Base-by-base conservation (phyloP, 75 land plant species). In the Pinus tabuliformis region DNA sequence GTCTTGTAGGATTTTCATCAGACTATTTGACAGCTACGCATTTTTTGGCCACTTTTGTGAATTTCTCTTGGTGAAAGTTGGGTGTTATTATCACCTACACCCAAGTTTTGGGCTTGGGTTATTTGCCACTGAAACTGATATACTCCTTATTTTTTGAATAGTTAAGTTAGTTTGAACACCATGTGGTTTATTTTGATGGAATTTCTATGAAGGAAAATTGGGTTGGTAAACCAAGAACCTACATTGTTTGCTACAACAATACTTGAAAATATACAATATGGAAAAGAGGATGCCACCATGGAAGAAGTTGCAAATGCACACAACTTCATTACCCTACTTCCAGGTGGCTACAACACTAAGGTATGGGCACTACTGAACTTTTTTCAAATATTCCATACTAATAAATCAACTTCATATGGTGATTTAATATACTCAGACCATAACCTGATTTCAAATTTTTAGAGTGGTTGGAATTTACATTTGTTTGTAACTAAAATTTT, bases 221-320 rank as follows among this genome's bases (percentile, higher is more conserved):
- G 99, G 20, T 57, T 95, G 72, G 99, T 95, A 59, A 95, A 88
- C 73, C 99, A 95, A 84, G 99, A 93, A 78, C 99, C 99, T 17
- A 96, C 96, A 2, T 88, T 95, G 16, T 26, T 95, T 78, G 99
- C 94, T 17, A 91, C 99, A 8, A 86, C 94, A 20, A 95, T 95
- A 36, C 84, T 86, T 56, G 94, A 92, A 63, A 95, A 95, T 79
- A 90, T 95, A 62, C 87, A 93, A 52, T 91, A 95, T 78, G 99
- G 96, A 6, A 95, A 90, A 74, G 94, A 93, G 62, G 92, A 86
- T 75, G 99, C 96, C 5, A 81, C 91, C 0, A 58, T 78, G 63
- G 89, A 82, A 26, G 96, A 95, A 81, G 89, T 95, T 36, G 33
- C 99, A 14, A 85, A 90, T 77, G 91, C 92, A 70, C 93, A 93